Evolutionary conservation across 352 stramenopile genomes (phyloP).

Genomic region (Globisporangium uncinulatum): DNA sequence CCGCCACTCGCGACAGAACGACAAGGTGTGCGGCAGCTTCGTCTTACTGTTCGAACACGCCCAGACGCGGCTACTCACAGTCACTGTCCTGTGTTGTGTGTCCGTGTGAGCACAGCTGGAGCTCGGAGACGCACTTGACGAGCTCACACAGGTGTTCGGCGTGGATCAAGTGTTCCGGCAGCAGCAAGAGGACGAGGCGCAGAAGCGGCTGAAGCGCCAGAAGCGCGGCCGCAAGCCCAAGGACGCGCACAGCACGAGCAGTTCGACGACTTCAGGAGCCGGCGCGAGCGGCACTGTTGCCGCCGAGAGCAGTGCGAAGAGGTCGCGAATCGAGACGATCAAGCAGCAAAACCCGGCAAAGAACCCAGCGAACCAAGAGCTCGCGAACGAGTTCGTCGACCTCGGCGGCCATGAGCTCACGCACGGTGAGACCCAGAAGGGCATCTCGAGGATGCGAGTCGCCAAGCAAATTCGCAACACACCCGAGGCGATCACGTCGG

Average conservation of each 20-base stretch:
- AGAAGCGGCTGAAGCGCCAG: slow-evolving; percentile 30
- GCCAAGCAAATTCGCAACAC: slow-evolving; percentile 34
- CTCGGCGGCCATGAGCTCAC: slow-evolving; percentile 26
- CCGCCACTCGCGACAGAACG: slow-evolving; percentile 29
- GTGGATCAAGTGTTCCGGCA: slow-evolving; percentile 53
- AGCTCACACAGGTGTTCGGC: slow-evolving; percentile 48
- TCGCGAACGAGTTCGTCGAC: slow-evolving; percentile 42
- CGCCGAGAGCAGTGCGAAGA: background rate
- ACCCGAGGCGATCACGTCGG: slow-evolving; percentile 22
- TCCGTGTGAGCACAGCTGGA: slow-evolving; percentile 16
- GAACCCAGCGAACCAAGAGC: slow-evolving; percentile 26
- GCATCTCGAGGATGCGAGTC: slow-evolving; percentile 32
- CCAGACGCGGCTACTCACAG: background rate
- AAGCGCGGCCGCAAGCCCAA: slow-evolving; percentile 20
- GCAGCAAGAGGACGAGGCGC: slow-evolving; percentile 28
- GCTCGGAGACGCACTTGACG: slow-evolving; percentile 43
- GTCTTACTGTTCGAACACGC: too few relatives aligned
- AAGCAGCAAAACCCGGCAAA: slow-evolving; percentile 32
- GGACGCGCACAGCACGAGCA: slow-evolving; percentile 2
- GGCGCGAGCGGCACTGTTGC: background rate
- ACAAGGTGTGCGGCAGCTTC: slow-evolving; percentile 20
- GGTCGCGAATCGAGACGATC: slow-evolving; percentile 20
- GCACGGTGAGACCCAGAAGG: slow-evolving; percentile 28
- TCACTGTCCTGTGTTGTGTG: background rate
- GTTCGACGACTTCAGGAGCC: background rate